A percentile compares a stretch with the other conserved stretches of the same genome.
Conservation (phyloP, 345 rosid species). For the Camelina laxa region DNA sequence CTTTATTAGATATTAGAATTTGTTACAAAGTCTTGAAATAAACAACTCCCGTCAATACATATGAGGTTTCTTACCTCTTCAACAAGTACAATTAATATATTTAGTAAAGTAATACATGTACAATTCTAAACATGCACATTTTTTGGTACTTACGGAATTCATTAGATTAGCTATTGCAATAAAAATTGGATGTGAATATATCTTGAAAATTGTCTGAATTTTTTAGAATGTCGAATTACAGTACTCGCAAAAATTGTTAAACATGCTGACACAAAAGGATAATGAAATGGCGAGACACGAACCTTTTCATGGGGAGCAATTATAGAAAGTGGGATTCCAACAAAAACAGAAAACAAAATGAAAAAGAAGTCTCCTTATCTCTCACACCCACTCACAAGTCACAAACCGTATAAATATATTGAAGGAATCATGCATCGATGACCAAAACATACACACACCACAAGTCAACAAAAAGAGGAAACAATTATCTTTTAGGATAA, state of each 20-base stretch:
- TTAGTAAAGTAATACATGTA: conserved; percentile 4
- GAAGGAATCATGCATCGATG: conserved; percentile 34
- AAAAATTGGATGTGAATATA: too few relatives aligned
- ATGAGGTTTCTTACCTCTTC: conserved; percentile 19
- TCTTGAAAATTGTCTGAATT: not conserved
- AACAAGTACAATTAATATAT: conserved; percentile 27
- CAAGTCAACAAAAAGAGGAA: conserved; percentile 38
- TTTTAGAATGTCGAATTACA: not conserved
- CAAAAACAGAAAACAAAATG: not conserved
- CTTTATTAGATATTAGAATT: too few relatives aligned
- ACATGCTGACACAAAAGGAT: conserved; percentile 18
- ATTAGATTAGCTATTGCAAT: not conserved
- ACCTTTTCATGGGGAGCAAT: conserved; percentile 30
- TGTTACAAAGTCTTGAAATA: too few relatives aligned
- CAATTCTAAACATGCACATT: not conserved
- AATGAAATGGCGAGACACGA: conserved; percentile 31
- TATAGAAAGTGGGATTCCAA: conserved; percentile 8
- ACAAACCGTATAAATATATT: conserved; percentile 24
- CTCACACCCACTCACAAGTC: conserved; percentile 37
- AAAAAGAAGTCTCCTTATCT: conserved; percentile 37
- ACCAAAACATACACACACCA: conserved; percentile 36
- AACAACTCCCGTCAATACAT: too few relatives aligned
- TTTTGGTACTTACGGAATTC: conserved; percentile 5
- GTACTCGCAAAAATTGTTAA: conserved; percentile 3
- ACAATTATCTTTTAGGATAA: conserved; percentile 21